Evolutionary conservation across 169 alveolate genomes (phyloP), one percentile per base, ranked within the genome.

Genomic region (Cryptosporidium sp.): DNA sequence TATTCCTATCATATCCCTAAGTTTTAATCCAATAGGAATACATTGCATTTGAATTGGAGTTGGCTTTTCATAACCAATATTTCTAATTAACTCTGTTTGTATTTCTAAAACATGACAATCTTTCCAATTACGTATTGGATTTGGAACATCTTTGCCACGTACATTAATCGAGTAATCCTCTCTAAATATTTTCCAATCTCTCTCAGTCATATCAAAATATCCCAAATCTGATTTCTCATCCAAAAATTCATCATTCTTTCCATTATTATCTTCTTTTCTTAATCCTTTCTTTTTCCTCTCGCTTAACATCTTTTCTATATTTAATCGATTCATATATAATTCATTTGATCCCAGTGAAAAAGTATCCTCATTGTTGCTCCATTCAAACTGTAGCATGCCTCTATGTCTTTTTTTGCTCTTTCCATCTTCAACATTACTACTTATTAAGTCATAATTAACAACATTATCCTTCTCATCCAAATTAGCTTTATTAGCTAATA

Each of bases 21-120:
- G 92, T 62, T 95, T 95, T 42, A 96, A 87, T 0, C 97, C 98
- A 14, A 97, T 95, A 7, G 99, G 99, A 35, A 98, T 96, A 3
- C 98, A 97, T 86, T 97, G 98, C 99, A 98, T 97, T 75, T 97
- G 97, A 33, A 98, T 98, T n/a, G 99, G 98, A 39, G 99, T 97
- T 0, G 99, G 99, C 31, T 93, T 87, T 42, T 71, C 94, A 91
- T 93, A 95, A 14, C 93, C 93, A 58, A 70, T 93, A 72, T 29
- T 85, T 44, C 58, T 92, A 80, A 26, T 92, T 91, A 60, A 73
- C 75, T 95, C 95, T 89, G 68, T 94, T 91, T 33, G 95, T 87
- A 29, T 97, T 94, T 86, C 94, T 92, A 84, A 94, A 67, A 35
- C 94, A 16, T 85, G 87, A 9, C 97, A 92, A 69, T 96, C 98